Conservation (phyloP, 2,329 filamentous ascomycete species). For the Pleoardoris graminearum region DNA sequence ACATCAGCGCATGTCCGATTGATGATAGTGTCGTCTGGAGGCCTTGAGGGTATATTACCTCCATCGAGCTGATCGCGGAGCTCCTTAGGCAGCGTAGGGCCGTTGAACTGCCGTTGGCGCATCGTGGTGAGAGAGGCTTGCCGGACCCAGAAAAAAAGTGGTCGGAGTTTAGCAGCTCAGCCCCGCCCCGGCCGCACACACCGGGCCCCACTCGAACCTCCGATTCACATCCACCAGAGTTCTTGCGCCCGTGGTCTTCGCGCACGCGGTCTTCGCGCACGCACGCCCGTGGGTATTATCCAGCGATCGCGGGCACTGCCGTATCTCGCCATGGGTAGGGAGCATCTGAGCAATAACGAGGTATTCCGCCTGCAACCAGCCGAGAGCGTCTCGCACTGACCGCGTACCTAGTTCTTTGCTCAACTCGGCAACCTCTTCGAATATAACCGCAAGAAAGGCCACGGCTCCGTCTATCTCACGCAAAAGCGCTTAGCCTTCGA, state of each 20-base stretch:
- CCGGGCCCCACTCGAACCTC: constrained; percentile 8
- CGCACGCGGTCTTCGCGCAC: constrained; percentile 11
- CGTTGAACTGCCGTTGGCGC: constrained; percentile 42
- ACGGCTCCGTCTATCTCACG: constrained; percentile 73
- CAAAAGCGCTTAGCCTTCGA: constrained; percentile 68
- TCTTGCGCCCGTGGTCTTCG: background rate
- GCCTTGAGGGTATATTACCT: constrained; percentile 8
- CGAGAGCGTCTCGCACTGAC: constrained; percentile 10
- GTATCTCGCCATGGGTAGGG: constrained; percentile 49
- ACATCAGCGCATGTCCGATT: constrained; percentile 8
- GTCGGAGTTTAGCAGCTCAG: constrained; percentile 26
- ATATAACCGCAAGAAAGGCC: constrained; percentile 66
- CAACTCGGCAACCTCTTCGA: constrained; percentile 70
- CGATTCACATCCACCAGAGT: background rate
- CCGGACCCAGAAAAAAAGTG: constrained; percentile 35
- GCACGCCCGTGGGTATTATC: no score
- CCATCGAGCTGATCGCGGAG: constrained; percentile 51
- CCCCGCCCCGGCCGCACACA: constrained; percentile 27
- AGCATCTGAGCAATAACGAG: constrained; percentile 65
- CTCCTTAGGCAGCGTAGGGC: constrained; percentile 52
- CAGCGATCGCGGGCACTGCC: constrained; percentile 20
- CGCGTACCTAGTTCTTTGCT: constrained; percentile 67
- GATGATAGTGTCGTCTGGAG: background rate
- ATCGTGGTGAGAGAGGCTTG: constrained; percentile 32
- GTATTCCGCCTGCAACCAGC: constrained; percentile 40